Conservation (phyloP, 805 yeast genomes). For the Yarrowia sp. region DNA sequence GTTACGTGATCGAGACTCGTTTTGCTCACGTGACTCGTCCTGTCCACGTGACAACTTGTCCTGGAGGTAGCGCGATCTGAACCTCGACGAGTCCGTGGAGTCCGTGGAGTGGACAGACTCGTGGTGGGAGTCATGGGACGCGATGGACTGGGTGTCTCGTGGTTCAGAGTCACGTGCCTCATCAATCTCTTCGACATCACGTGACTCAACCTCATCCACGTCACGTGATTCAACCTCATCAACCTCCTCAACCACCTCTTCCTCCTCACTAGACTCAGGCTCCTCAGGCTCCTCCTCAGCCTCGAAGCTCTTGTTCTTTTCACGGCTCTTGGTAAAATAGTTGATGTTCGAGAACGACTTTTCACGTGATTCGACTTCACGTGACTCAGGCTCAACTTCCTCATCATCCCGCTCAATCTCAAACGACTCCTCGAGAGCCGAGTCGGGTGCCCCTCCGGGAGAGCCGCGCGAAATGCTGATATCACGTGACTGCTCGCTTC, state of each 20-base stretch:
- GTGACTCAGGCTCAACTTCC: neutral
- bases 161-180: neutral
- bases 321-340: slow-evolving; percentile 8
- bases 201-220: neutral
- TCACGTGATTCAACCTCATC: neutral
- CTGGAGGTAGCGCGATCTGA: neutral
- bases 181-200: neutral
- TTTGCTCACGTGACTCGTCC: neutral
- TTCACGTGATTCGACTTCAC: neutral
- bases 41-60: slow-evolving; percentile 1
- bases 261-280: neutral
- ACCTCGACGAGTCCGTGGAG: slow-evolving; percentile 1
- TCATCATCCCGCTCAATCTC: neutral
- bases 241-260: neutral
- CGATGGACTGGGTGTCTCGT: neutral
- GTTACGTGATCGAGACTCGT: neutral
- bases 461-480: slow-evolving; percentile 11
- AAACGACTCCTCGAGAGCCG: slow-evolving; percentile 11
- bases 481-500: neutral
- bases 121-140: neutral
- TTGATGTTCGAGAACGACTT: slow-evolving; percentile 4
- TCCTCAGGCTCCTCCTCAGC: neutral
- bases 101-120: neutral
- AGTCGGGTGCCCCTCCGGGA: slow-evolving; percentile 20
- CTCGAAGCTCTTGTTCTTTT: slow-evolving; percentile 5